Evolutionary conservation across 805 yeast species (phyloP).

Genomic region (Nadsonia fulvescens): DNA sequence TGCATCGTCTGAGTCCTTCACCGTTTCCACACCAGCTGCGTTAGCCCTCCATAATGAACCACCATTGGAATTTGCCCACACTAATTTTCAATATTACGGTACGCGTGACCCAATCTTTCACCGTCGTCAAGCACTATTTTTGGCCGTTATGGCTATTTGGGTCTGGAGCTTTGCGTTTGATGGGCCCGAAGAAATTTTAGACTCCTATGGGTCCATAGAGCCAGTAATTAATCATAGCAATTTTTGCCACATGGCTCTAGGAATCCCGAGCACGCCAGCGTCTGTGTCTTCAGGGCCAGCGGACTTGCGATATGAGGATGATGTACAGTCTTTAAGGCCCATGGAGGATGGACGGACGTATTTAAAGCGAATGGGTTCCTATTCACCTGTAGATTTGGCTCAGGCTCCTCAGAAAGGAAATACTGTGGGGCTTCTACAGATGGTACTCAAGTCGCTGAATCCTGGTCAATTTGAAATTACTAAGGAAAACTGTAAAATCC

Average conservation of each 20-base stretch:
- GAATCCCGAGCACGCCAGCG: conserved; percentile 1
- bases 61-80: conserved; percentile 1
- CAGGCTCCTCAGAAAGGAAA: conserved; percentile 27
- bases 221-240: conserved; percentile 1
- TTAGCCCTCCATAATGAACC: no score
- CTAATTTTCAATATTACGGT: conserved; percentile 2
- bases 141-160: conserved; percentile 5
- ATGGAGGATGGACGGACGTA: conserved; percentile 32
- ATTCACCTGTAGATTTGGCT: conserved; percentile 15
- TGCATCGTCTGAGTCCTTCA: no score
- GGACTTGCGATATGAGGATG: conserved; percentile 8
- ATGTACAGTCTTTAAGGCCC: conserved; percentile 6
- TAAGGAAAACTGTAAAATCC: conserved; percentile 11
- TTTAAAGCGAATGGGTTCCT: conserved; percentile 24
- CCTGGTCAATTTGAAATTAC: conserved; percentile 15
- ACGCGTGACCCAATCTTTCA: conserved; percentile 3
- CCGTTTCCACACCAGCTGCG: no score
- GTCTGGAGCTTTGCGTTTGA: conserved; percentile 3
- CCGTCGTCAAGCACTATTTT: conserved; percentile 2
- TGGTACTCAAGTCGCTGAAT: conserved; percentile 12
- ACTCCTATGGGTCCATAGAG: conserved; percentile 1
- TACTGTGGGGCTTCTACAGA: conserved; percentile 34
- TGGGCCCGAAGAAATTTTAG: conserved; percentile 4
- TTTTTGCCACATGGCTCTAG: conserved; percentile 1
- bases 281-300: conserved; percentile 2